These are phyloP conservation scores for Hortaea sp. DNA, from an alignment of 2,329 filamentous ascomycete species.

Conservation along the genomic window DNA sequence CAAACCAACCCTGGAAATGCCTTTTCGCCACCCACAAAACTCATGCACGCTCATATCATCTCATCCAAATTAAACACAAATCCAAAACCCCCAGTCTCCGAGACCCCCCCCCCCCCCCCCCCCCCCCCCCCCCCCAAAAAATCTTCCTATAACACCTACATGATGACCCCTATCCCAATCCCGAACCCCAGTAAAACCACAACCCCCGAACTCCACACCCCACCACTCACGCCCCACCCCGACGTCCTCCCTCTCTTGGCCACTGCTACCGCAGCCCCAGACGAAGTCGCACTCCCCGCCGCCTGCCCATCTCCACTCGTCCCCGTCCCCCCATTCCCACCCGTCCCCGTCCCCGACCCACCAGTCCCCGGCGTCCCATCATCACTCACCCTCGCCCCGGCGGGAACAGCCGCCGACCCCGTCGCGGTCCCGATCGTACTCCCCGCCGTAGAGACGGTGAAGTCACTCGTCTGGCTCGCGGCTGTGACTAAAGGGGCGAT, in stretches of 20 bases:
- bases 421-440: slow-evolving; percentile 21
- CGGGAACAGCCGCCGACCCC: slow-evolving; percentile 21
- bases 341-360: neutral
- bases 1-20: too few relatives aligned
- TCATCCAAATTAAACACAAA: too few relatives aligned
- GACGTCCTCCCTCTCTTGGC: neutral
- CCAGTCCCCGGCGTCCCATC: neutral
- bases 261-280: neutral
- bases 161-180: neutral
- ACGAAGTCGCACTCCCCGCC: neutral
- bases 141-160: neutral
- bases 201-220: neutral
- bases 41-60: too few relatives aligned
- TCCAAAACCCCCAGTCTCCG: too few relatives aligned
- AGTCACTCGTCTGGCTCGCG: slow-evolving; percentile 8
- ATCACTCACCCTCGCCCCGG: neutral
- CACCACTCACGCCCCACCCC: neutral
- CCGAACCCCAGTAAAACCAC: neutral
- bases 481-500: slow-evolving; percentile 13
- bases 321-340: neutral
- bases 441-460: slow-evolving; percentile 11
- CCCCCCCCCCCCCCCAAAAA: too few relatives aligned
- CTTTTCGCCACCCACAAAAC: too few relatives aligned
- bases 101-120: too few relatives aligned
- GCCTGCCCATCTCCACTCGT: neutral